These are phyloP conservation scores for Globisporangium middletonii DNA, from an alignment of 352 stramenopile species.

Conservation along the genomic window DNA sequence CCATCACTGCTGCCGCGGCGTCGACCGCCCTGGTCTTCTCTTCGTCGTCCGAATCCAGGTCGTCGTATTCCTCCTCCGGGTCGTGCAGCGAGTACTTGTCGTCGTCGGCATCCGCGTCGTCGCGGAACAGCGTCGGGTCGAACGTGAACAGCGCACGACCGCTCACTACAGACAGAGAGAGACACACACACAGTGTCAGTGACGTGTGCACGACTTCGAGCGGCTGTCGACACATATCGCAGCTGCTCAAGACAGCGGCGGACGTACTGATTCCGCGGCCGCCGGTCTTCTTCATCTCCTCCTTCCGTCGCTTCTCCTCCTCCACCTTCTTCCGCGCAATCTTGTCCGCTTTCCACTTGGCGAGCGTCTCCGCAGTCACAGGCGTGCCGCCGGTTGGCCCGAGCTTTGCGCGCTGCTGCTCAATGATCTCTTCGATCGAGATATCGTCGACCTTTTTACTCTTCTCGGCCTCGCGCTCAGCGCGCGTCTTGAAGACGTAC, in stretches of 20 bases:
- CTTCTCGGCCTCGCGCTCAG: constrained; percentile 81
- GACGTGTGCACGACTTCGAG: background rate
- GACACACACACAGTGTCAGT: constrained; percentile 7
- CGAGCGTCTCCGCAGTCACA: constrained; percentile 84
- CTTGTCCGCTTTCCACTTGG: constrained; percentile 89
- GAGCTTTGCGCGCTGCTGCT: constrained; percentile 85
- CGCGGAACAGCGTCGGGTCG: constrained; percentile 88
- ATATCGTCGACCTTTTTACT: constrained; percentile 79
- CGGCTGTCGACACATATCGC: background rate
- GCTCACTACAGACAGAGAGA: constrained; percentile 62
- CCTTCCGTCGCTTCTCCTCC: constrained; percentile 79
- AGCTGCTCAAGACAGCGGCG: constrained; percentile 2
- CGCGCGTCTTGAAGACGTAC: constrained; percentile 87
- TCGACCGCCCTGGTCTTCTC: constrained; percentile 49
- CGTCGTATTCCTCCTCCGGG: constrained; percentile 30
- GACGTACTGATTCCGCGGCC: constrained; percentile 80
- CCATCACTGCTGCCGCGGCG: constrained; percentile 55
- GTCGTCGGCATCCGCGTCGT: constrained; percentile 86
- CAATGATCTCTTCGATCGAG: constrained; percentile 89
- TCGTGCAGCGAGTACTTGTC: constrained; percentile 77
- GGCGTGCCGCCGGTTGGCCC: constrained; percentile 79
- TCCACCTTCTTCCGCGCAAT: constrained; percentile 62
- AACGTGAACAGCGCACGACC: constrained; percentile 88
- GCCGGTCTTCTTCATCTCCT: constrained; percentile 81
- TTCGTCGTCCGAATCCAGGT: constrained; percentile 17